These are phyloP conservation scores for Selenicereus undatus DNA, from an alignment of 148 eudicot genomes.

Conservation along the genomic window DNA sequence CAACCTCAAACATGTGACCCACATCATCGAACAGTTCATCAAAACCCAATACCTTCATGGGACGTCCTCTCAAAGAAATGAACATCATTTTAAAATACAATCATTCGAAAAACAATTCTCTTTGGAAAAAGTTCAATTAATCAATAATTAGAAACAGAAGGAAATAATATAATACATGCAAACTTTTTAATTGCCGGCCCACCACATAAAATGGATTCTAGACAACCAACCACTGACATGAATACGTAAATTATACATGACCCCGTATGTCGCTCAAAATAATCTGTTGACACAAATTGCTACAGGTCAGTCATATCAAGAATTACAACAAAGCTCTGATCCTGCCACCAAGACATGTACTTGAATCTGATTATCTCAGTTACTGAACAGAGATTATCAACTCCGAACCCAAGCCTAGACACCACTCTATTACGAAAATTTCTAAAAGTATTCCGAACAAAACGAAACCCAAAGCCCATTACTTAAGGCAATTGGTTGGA, in stretches of 20 bases:
- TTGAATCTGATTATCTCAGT: too few species aligned
- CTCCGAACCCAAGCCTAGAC: not conserved
- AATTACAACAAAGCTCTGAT: not conserved
- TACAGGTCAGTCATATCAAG: not conserved
- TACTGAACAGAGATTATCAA: too few species aligned
- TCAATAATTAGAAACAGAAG: not conserved
- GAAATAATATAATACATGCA: not conserved
- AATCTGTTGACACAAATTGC: not conserved
- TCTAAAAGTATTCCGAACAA: not conserved
- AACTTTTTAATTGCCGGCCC: not conserved
- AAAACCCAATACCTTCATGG: constrained; percentile 2
- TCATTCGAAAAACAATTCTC: not conserved
- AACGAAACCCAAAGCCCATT: not conserved
- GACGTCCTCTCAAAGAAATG: not conserved
- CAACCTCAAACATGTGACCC: constrained; percentile 4
- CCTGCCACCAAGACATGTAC: too few species aligned
- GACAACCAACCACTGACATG: not conserved
- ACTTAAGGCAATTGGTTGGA: not conserved
- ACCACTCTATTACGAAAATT: not conserved
- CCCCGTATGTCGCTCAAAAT: not conserved
- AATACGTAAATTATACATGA: not conserved
- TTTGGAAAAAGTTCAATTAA: not conserved
- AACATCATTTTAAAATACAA: not conserved
- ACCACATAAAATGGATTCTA: not conserved
- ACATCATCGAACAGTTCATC: not conserved